phyloP scores from a whole-genome alignment of 2,329 filamentous ascomycete genomes.

The Aureobasidium namibiae region DNA sequence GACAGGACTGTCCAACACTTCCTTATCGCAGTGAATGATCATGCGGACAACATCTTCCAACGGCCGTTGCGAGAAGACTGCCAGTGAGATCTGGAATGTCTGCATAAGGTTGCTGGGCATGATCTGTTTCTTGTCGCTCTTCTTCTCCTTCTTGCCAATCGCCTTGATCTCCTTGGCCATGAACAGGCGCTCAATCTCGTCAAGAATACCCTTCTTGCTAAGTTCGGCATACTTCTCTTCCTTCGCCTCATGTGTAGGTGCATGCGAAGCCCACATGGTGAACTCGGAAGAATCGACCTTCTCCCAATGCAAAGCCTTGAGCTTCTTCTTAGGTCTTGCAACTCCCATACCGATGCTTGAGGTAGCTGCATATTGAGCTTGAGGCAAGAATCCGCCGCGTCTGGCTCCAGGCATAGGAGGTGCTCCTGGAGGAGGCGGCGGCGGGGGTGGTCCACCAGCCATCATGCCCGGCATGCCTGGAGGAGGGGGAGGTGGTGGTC shows the following conservation, averaged over 20 bases:
- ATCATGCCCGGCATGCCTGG: slow-evolving; percentile 44
- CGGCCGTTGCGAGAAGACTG: slow-evolving; percentile 81
- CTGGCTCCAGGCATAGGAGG: slow-evolving; percentile 52
- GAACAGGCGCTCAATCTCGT: slow-evolving; percentile 96
- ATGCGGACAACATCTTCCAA: slow-evolving; percentile 81
- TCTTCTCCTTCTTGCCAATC: slow-evolving; percentile 64
- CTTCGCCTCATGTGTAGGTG: slow-evolving; percentile 76
- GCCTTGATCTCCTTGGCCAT: slow-evolving; percentile 94
- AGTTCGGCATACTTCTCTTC: slow-evolving; percentile 95
- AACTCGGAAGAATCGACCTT: slow-evolving; percentile 89
- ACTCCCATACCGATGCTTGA: slow-evolving; percentile 64
- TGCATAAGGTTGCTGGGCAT: slow-evolving; percentile 86
- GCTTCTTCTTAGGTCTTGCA: slow-evolving; percentile 93
- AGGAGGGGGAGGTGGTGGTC: slow-evolving; percentile 36
- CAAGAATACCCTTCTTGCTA: slow-evolving; percentile 86
- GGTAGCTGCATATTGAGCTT: slow-evolving; percentile 46
- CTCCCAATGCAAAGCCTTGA: slow-evolving; percentile 98
- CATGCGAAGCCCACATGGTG: slow-evolving; percentile 85
- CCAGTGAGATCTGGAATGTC: slow-evolving; percentile 83
- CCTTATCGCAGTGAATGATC: slow-evolving; percentile 90
- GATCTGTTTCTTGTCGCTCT: slow-evolving; percentile 95
- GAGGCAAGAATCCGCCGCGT: slow-evolving; percentile 65
- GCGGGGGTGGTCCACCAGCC: slow-evolving; percentile 44
- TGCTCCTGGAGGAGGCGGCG: slow-evolving; percentile 57
- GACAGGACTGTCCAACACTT: slow-evolving; percentile 78